Percentiles rank a stretch among this genome's conserved stretches.
These are phyloP conservation scores for Cydonia oblonga DNA, from an alignment of 331 rosid genomes.

Conservation along the genomic window DNA sequence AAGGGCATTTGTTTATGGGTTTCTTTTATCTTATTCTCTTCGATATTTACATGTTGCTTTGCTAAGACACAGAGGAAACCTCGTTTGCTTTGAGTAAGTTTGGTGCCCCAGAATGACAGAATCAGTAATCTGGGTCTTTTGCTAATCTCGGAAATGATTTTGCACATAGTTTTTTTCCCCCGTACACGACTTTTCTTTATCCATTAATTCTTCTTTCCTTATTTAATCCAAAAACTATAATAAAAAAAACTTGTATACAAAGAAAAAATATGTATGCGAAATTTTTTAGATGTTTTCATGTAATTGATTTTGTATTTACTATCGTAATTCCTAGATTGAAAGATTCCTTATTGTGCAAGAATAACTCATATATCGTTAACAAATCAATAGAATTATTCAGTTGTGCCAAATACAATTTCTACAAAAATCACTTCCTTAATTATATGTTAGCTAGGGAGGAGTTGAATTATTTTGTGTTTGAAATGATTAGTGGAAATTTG, in stretches of 20 bases:
- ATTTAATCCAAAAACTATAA: neutral
- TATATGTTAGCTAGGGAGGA: neutral
- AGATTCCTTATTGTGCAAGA: no score
- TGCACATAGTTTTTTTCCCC: neutral
- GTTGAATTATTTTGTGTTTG: neutral
- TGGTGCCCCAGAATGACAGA: neutral
- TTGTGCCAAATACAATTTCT: no score
- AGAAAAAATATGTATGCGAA: no score
- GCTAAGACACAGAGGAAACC: neutral
- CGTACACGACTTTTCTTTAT: no score
- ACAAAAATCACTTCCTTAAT: neutral
- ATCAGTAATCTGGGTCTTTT: neutral
- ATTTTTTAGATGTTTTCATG: no score
- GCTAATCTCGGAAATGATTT: neutral
- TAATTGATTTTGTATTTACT: no score
- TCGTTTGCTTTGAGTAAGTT: neutral
- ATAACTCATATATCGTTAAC: no score
- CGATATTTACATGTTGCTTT: neutral
- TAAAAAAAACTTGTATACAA: no score
- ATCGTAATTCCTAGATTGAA: no score
- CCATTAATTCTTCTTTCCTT: neutral
- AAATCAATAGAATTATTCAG: no score
- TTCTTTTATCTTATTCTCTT: neutral
- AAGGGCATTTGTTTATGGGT: neutral
- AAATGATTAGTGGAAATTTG: no score